Evolutionary conservation across 345 rosid genomes (phyloP), one percentile per base, ranked within the genome.

Genomic region (Syzygium jambos): DNA sequence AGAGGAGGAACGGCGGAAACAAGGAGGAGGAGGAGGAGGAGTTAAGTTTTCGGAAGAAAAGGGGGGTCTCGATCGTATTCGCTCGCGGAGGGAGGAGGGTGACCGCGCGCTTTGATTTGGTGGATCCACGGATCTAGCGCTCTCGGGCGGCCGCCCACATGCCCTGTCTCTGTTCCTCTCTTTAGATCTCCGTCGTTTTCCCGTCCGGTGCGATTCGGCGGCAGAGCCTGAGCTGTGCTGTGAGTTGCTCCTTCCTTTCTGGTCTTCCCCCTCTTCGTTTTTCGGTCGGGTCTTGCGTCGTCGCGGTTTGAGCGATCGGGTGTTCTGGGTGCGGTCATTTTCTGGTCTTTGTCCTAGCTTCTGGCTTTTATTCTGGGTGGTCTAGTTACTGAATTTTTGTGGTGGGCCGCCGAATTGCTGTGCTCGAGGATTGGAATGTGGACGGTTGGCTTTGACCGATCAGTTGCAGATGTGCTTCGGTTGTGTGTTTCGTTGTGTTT

Each of bases 81-180:
- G 57, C 59, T 55, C 7, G 56, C 41, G n/a, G n/a, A n/a, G n/a
- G n/a, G n/a, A n/a, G 29, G 38, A 63, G 16, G 30, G 30, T 53
- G 52, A 63, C 21, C 77, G 51, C 43, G 52, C 15, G 53, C 80
- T 84, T 89, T 88, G 92, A 85, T 90, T 92, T 86, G 89, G 89
- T 91, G 92, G 93, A 94, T 94, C 93, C 89, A 43, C 89, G 88
- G 96, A 93, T 93, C 94, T 91, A 89, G 89, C 87, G 57, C 73
- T 87, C 78, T 23, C 80, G 25, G 38, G 49, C 80, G 5, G 49
- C 22, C 17, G 51, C 78, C 89, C 91, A 86, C 91, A 90, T 90
- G 93, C 93, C 88, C 89, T 90, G 89, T 85, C 89, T 87, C 89
- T 88, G 93, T 89, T 91, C 91, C 27, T 23, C 80, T 73, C 68